Evolutionary conservation across 768 basidiomycete species (phyloP).

Genomic region (Plicaturopsis crispa): DNA sequence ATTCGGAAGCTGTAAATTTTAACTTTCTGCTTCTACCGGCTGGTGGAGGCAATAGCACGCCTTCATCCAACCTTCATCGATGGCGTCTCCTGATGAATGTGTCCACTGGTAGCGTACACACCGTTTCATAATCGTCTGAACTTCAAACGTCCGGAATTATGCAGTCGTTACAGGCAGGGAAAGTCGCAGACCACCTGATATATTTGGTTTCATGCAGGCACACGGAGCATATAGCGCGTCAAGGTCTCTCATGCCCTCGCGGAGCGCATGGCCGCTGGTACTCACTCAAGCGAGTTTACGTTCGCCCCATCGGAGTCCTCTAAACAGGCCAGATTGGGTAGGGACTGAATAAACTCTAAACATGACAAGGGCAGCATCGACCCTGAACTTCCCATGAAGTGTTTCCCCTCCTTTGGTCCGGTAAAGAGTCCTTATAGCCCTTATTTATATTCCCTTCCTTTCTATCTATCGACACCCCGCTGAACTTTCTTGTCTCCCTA

Average conservation of each 20-base stretch:
- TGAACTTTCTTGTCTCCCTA: conserved; percentile 14
- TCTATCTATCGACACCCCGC: conserved; percentile 13
- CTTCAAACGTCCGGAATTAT: conserved; percentile 7
- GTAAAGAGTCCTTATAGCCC: conserved; percentile 17
- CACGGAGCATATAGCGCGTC: conserved; percentile 26
- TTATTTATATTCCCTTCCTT: conserved; percentile 10
- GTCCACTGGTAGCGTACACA: conserved; percentile 8
- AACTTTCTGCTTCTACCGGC: conserved; percentile 11
- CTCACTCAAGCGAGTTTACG: conserved; percentile 23
- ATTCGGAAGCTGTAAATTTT: conserved; percentile 10
- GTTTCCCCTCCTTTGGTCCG: conserved; percentile 18
- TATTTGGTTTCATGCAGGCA: conserved; percentile 27
- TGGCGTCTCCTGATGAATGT: no score
- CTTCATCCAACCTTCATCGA: no score
- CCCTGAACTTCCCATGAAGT: conserved; percentile 19
- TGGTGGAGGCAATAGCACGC: no score
- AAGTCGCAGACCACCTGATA: conserved; percentile 24
- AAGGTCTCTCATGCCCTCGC: conserved; percentile 27
- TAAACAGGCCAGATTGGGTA: conserved; percentile 10
- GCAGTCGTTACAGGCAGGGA: conserved; percentile 25
- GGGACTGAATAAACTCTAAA: conserved; percentile 27
- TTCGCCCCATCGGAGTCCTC: conserved; percentile 40
- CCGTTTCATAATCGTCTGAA: conserved; percentile 4
- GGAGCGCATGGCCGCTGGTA: conserved; percentile 29
- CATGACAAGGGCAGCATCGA: conserved; percentile 16